phyloP scores from a whole-genome alignment of 805 yeast genomes.

The Barnettozyma californica region DNA sequence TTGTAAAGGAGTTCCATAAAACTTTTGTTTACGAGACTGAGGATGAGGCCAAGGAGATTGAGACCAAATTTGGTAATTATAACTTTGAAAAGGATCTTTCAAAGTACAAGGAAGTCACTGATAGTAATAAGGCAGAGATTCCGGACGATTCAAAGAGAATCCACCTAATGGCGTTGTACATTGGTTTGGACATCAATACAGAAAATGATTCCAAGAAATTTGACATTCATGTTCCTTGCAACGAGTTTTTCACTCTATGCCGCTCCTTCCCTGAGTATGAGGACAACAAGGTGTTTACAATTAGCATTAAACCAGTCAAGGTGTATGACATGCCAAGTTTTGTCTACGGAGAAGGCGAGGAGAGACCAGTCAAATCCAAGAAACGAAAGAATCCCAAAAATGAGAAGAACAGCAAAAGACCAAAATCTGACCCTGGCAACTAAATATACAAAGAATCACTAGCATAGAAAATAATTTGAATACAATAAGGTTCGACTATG shows the following conservation, averaged over 20 bases:
- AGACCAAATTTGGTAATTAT: constrained; percentile 58
- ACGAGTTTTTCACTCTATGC: constrained; percentile 80
- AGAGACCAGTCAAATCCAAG: constrained; percentile 61
- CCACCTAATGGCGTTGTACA: constrained; percentile 68
- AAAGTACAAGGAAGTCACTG: constrained; percentile 29
- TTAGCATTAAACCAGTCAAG: constrained; percentile 70
- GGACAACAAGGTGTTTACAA: constrained; percentile 42
- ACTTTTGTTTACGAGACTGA: constrained; percentile 43
- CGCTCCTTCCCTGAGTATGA: constrained; percentile 70
- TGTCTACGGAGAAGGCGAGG: constrained; percentile 77
- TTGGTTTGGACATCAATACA: constrained; percentile 57
- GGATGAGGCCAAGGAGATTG: constrained; percentile 51
- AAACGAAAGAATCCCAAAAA: constrained; percentile 43
- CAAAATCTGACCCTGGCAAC: constrained; percentile 24
- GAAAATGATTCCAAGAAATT: constrained; percentile 49
- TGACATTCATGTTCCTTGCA: constrained; percentile 85
- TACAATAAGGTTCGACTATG: background rate
- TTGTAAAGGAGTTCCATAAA: constrained; percentile 65
- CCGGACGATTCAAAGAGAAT: constrained; percentile 33
- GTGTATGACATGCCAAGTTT: constrained; percentile 77
- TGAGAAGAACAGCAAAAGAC: constrained; percentile 32
- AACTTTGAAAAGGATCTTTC: constrained; percentile 43
- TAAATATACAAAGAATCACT: background rate
- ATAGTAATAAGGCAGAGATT: constrained; percentile 29
- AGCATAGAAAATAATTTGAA: constrained; percentile 3